A percentile compares a stretch with the other conserved stretches of the same genome.
Conservation (phyloP, 257 asterid species). For the Solanum verrucosum region DNA sequence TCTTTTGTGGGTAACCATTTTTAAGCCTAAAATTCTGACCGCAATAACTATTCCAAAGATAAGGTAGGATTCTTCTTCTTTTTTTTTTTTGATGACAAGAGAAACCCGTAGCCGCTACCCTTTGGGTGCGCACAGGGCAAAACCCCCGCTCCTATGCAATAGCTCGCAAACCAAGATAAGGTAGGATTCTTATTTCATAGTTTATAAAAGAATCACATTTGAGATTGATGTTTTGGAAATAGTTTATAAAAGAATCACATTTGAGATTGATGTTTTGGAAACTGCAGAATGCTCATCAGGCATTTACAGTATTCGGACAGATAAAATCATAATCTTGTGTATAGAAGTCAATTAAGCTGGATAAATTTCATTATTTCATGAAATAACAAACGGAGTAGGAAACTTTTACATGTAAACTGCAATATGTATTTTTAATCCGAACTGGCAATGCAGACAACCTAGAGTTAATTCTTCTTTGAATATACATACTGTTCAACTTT, state of each 20-base stretch:
- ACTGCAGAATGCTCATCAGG: not conserved
- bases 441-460: not conserved
- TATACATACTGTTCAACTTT: not conserved
- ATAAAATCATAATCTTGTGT: not conserved
- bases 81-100: too few relatives aligned
- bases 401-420: not conserved
- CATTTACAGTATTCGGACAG: not conserved
- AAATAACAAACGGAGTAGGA: not conserved
- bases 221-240: not conserved
- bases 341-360: not conserved
- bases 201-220: not conserved
- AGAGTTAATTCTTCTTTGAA: not conserved
- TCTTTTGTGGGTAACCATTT: not conserved
- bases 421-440: not conserved
- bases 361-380: not conserved
- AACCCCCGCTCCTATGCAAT: too few relatives aligned
- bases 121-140: too few relatives aligned
- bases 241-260: not conserved
- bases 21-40: not conserved
- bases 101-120: too few relatives aligned
- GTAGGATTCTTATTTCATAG: not conserved
- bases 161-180: not conserved
- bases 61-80: not conserved
- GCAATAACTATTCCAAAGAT: not conserved
- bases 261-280: not conserved